A percentile compares a stretch with the other conserved stretches of the same genome.
Conservation (phyloP, 2,329 filamentous ascomycete species). For the Parastagonospora avenae region DNA sequence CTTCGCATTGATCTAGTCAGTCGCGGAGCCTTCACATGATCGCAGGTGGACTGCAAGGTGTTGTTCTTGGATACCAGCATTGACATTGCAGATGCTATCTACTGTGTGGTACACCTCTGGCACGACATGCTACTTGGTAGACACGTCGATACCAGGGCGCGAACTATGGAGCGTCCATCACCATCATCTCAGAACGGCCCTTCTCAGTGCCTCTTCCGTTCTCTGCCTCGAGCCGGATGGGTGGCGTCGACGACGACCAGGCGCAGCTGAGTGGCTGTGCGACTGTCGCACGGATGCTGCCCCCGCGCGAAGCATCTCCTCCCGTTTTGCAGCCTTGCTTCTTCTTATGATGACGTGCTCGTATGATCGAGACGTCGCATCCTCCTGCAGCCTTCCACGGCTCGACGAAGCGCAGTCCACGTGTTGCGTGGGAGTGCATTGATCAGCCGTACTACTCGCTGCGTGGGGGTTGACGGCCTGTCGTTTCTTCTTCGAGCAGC, state of each 20-base stretch:
- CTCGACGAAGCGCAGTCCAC: slow-evolving; percentile 1
- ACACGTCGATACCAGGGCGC: too few relatives aligned
- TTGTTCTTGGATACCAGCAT: too few relatives aligned
- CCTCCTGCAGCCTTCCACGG: neutral
- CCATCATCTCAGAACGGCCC: too few relatives aligned
- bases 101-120: too few relatives aligned
- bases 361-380: neutral
- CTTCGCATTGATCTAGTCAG: too few relatives aligned
- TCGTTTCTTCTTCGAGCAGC: neutral
- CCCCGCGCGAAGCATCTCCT: slow-evolving; percentile 20
- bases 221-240: neutral
- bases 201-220: too few relatives aligned
- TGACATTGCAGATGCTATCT: too few relatives aligned
- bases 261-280: slow-evolving; percentile 23
- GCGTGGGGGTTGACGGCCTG: neutral
- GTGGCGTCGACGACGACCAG: slow-evolving; percentile 1
- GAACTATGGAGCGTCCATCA: too few relatives aligned
- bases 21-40: too few relatives aligned
- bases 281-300: slow-evolving; percentile 11
- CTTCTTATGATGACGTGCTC: slow-evolving; percentile 7
- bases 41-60: too few relatives aligned
- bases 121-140: too few relatives aligned
- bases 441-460: neutral
- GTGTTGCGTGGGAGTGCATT: neutral
- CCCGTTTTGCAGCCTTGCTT: slow-evolving; percentile 10